Base-by-base conservation (phyloP, 441 rosid species). In the Erodium texanum region DNA sequence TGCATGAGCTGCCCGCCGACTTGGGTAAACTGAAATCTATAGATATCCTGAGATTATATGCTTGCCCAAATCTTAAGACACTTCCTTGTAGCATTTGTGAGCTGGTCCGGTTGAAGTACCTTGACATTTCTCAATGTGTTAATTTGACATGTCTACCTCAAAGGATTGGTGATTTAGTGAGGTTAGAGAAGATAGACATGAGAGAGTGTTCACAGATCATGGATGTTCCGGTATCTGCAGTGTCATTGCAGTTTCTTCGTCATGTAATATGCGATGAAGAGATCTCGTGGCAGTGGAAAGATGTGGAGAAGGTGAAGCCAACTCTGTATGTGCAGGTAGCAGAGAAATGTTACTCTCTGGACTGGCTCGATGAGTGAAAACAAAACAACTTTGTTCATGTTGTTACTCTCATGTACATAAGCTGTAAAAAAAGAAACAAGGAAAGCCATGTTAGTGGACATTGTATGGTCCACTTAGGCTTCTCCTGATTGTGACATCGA, bases 151-250 rank as follows among this genome's bases (percentile, higher is more conserved):
- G 72, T 65, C 92, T 92, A 63, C 98, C 97, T 0, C 80, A 83
- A 38, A 74, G 78, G 48, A 85, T 89, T 0, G 89, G 90, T 36
- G 76, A 70, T 36, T 69, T 88, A 70, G 66, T 52, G 27, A 81
- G 69, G 64, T 77, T 92, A 66, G 95, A 88, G 81, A 89, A 88
- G 86, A 87, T 89, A 1, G 95, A 89, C 83, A 88, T 92, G 98
- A 87, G 95, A 70, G 98, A 92, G 68, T 89, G 96, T 66, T 58
- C 74, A 7, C 76, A 59, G 48, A 70, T 85, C 36, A 61, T 59
- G 54, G 18, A 66, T 48, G 75, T 83, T 67, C 93, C 91, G 1
- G 64, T 63, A 10, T 86, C 90, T 19, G 84, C 79, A 15, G 68
- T 76, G 11, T 81, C 75, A 2, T 64, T 89, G 76, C 68, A 74